Base-by-base conservation (phyloP, 1,139 yeast species). In the Lodderomyces orthopsilosis region DNA sequence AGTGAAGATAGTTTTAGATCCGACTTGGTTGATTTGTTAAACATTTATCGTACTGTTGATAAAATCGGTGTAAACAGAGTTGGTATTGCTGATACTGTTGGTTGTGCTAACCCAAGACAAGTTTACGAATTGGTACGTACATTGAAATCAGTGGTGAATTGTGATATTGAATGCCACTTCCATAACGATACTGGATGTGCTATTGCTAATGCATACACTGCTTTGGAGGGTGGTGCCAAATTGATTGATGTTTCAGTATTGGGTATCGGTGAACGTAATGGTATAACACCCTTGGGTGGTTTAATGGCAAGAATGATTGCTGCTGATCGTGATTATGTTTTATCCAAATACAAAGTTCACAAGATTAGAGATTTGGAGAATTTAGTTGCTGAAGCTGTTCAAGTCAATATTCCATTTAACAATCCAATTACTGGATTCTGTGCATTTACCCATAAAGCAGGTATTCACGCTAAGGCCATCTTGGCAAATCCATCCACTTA, bases 121-220 rank as follows among this genome's bases (percentile, higher is more conserved):
- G 98, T 93, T 46, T 93, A 91, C 67, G 98, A 93, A 71, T 81
- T 93, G 60, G 95, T 93, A 52, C 83, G 94, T 65, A 93, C 98
- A 36, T 82, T 93, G 65, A 87, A 85, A 72, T 82, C 91, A 10
- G 96, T 91, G 43, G 98, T 93, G 41, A 85, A 91, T 36, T 93
- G 98, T 75, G 98, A 93, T 65, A 91, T 93, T 58, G 98, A 93
- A 72, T 89, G 97, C 66, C 98, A 93, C 70, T 93, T 93, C 89
- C 98, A 93, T 75, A 89, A 93, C 65, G 98, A 93, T 67, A 93
- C 98, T 37, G 98, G 98, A 48, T 91, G 98, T 75, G 98, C 98
- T 54, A 89, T 93, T 72, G 97, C 98, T 49, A 93, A 93, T 65
- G 96, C 98, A 40, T 93, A 93, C 77, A 88, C 97, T 50, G 98